Evolutionary conservation across 192 early-diverging fungal species (phyloP).

Genomic region (Backusella liffmaniae): DNA sequence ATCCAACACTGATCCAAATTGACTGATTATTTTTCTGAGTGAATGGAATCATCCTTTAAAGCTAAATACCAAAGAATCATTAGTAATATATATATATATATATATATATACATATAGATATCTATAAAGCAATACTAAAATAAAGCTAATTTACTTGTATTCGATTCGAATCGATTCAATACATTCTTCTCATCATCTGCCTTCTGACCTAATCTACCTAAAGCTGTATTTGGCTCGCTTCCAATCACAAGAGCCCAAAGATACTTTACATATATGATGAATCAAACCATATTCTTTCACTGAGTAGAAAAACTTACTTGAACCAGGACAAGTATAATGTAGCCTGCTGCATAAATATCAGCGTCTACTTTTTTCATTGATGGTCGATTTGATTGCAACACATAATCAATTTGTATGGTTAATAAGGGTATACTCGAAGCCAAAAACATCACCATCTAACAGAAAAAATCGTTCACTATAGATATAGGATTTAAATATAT

Average conservation of each 20-base stretch:
- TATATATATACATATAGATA: no score
- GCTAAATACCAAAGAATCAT: background rate
- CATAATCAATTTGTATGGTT: constrained; percentile 27
- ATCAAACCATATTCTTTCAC: background rate
- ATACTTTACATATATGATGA: constrained; percentile 10
- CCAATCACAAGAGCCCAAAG: constrained; percentile 23
- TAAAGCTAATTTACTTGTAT: background rate
- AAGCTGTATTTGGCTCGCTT: constrained; percentile 14
- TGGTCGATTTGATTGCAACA: constrained; percentile 10
- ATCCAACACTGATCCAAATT: background rate
- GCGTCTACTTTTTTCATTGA: background rate
- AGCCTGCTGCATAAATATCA: constrained; percentile 16
- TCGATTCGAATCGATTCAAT: background rate
- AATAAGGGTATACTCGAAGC: constrained; percentile 25
- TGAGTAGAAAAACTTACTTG: background rate
- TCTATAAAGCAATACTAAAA: background rate
- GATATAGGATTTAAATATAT: background rate
- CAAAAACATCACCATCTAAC: constrained; percentile 20
- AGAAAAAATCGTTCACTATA: background rate
- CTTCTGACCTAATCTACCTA: constrained; percentile 10
- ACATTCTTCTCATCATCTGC: background rate
- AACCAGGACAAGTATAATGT: constrained; percentile 12
- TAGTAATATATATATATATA: no score
- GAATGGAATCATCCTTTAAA: background rate
- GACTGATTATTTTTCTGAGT: background rate